A percentile compares a stretch with the other conserved stretches of the same genome.
phyloP scores from a whole-genome alignment of 805 yeast species.

The Ogataea siamensis region DNA sequence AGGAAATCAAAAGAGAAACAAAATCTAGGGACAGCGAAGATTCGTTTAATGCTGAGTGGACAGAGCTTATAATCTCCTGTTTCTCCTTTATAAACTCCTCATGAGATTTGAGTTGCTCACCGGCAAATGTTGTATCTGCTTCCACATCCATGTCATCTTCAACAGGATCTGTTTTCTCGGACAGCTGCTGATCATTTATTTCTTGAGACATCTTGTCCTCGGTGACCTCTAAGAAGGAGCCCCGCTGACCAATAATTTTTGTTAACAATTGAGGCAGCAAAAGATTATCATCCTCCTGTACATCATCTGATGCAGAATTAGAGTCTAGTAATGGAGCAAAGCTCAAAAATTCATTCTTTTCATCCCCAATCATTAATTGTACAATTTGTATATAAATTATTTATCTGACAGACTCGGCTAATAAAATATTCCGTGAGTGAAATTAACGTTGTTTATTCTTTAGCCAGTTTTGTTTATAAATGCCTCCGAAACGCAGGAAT shows the following conservation, averaged over 20 bases:
- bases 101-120: conserved; percentile 22
- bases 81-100: conserved; percentile 50
- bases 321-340: conserved; percentile 20
- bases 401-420: neutral
- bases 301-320: conserved; percentile 1
- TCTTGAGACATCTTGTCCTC: conserved; percentile 53
- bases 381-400: conserved; percentile 1
- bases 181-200: conserved; percentile 27
- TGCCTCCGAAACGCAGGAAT: conserved; percentile 4
- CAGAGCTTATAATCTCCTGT: conserved; percentile 48
- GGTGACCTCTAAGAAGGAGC: conserved; percentile 56
- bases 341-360: conserved; percentile 7
- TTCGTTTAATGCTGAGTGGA: conserved; percentile 78
- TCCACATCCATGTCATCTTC: conserved; percentile 19
- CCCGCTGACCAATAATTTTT: conserved; percentile 54
- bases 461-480: neutral
- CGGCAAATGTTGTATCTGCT: conserved; percentile 7
- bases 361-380: conserved; percentile 1
- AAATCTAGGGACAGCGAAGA: conserved; percentile 86
- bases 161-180: conserved; percentile 17
- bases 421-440: neutral
- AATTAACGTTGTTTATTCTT: conserved; percentile 3
- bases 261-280: conserved; percentile 54
- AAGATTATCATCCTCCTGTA: conserved; percentile 20
- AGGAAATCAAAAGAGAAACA: conserved; percentile 76